Evolutionary conservation across 1,284 basidiomycete species (phyloP).

Genomic region (Ceraceosorus guamensis): DNA sequence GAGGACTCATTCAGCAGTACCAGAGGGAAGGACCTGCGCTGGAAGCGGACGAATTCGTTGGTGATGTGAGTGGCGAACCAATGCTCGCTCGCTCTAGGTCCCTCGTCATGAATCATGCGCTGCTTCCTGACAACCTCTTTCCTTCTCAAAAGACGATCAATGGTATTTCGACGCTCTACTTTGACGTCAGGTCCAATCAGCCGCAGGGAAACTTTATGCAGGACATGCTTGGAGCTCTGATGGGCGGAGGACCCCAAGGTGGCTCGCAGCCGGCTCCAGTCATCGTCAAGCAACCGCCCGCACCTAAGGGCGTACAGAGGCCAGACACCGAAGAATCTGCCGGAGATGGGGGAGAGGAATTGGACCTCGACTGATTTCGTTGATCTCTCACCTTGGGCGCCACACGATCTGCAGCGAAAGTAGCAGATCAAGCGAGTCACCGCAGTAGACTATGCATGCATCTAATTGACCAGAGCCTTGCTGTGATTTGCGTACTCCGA

Average conservation of each 20-base stretch:
- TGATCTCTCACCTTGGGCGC: not conserved
- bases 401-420: not conserved
- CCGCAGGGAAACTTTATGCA: constrained; percentile 23
- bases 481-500: too few relatives aligned
- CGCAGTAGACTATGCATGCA: too few relatives aligned
- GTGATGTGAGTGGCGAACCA: constrained; percentile 6
- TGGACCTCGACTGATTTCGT: constrained; percentile 2
- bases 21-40: constrained; percentile 24
- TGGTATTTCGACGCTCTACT: constrained; percentile 13
- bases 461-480: too few relatives aligned
- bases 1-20: constrained; percentile 23
- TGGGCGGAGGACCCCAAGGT: constrained; percentile 13
- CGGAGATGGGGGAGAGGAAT: not conserved
- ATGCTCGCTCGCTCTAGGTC: not conserved
- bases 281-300: not conserved
- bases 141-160: not conserved
- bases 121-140: not conserved
- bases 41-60: constrained; percentile 18
- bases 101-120: not conserved
- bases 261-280: not conserved
- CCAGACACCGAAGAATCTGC: not conserved
- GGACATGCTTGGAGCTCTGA: constrained; percentile 35
- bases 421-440: not conserved
- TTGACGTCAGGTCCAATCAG: constrained; percentile 21
- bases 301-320: not conserved